Conservation (phyloP, 768 basidiomycete species). For the Kwoniella sp. region DNA sequence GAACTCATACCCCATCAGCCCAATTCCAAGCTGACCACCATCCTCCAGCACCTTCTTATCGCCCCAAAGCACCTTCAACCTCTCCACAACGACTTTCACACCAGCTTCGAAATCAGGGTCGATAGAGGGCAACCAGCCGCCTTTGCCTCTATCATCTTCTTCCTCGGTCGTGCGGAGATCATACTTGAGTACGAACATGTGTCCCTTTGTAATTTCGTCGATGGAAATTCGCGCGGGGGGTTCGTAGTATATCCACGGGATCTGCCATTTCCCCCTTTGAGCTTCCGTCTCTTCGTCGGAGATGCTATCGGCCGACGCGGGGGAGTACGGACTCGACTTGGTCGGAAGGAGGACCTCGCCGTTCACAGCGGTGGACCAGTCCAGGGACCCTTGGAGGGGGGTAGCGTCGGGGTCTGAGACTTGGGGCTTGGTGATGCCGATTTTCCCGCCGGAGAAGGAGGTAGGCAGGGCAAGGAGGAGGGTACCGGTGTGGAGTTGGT, state of each 20-base stretch:
- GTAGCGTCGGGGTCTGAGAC: neutral
- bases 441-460: neutral
- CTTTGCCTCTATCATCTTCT: neutral
- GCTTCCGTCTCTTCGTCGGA: neutral
- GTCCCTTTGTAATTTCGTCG: neutral
- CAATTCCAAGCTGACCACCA: neutral
- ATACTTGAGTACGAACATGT: neutral
- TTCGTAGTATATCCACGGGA: constrained; percentile 1
- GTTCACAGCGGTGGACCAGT: neutral
- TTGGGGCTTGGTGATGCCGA: neutral
- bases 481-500: neutral
- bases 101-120: neutral
- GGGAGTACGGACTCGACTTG: neutral
- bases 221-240: neutral
- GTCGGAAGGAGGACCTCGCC: neutral
- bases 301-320: neutral
- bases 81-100: neutral
- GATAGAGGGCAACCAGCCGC: neutral
- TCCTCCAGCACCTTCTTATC: neutral
- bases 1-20: neutral
- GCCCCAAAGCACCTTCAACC: neutral
- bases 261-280: neutral
- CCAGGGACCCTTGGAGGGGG: neutral
- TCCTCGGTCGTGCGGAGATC: neutral
- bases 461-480: neutral